phyloP scores from a whole-genome alignment of 768 basidiomycete genomes.

The Mycena kentingensis region DNA sequence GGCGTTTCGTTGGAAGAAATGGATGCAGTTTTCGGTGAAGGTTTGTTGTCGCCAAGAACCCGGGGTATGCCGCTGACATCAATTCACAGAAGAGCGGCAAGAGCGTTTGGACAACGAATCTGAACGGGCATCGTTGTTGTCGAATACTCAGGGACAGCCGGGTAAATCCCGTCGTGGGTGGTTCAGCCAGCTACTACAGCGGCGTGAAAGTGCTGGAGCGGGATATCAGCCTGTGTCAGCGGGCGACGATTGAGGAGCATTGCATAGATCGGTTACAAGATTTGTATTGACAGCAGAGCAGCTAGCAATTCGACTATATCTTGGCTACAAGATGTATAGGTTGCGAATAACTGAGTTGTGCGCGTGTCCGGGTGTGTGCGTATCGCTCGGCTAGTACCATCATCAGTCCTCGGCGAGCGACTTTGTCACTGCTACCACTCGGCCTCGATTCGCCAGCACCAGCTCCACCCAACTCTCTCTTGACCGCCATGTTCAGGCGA shows the following conservation, averaged over 20 bases:
- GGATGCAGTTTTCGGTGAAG: constrained; percentile 89
- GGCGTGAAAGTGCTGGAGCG: constrained; percentile 38
- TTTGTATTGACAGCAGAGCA: too few relatives aligned
- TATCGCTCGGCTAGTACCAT: too few relatives aligned
- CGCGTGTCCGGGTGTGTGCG: too few relatives aligned
- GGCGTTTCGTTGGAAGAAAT: constrained; percentile 89
- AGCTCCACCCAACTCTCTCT: constrained; percentile 10
- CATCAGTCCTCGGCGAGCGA: too few relatives aligned
- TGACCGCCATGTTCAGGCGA: constrained; percentile 23
- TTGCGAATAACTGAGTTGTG: too few relatives aligned
- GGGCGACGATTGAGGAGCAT: constrained; percentile 33
- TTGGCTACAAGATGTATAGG: too few relatives aligned
- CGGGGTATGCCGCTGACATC: constrained; percentile 8
- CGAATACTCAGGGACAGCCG: constrained; percentile 37
- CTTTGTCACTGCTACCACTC: background rate
- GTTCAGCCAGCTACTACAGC: constrained; percentile 52
- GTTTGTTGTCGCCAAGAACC: constrained; percentile 36
- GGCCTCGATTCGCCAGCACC: background rate
- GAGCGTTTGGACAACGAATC: constrained; percentile 69
- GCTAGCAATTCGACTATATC: too few relatives aligned
- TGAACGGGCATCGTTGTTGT: constrained; percentile 55
- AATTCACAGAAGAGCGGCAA: constrained; percentile 44
- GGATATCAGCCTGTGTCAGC: constrained; percentile 51
- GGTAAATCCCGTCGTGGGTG: constrained; percentile 41
- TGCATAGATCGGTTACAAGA: too few relatives aligned